These are phyloP conservation scores for Trametes cubensis DNA, from an alignment of 768 basidiomycete species.

Conservation along the genomic window DNA sequence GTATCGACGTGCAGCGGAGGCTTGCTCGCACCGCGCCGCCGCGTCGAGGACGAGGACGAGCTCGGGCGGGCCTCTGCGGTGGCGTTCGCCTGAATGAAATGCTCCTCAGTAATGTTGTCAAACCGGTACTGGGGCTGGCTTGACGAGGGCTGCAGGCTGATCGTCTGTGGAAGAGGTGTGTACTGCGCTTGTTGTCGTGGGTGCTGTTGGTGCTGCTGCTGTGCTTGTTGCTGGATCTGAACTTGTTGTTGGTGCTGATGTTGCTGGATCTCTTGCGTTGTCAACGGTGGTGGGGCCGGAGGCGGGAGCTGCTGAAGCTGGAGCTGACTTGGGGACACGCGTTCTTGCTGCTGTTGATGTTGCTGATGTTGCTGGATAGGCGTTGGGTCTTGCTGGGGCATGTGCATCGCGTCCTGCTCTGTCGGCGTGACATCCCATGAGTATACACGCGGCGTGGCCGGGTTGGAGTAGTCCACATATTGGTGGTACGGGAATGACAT, in stretches of 20 bases:
- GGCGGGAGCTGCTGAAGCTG: conserved; percentile 22
- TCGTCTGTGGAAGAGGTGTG: conserved; percentile 16
- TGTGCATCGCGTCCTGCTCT: conserved; percentile 17
- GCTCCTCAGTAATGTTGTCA: conserved; percentile 27
- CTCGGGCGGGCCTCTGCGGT: conserved; percentile 13
- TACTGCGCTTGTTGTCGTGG: conserved; percentile 14
- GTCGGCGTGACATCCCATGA: conserved; percentile 24
- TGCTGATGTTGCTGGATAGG: conserved; percentile 13
- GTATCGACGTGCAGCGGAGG: conserved; percentile 25
- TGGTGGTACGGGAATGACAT: conserved; percentile 30
- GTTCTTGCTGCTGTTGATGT: conserved; percentile 17
- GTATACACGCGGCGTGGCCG: conserved; percentile 25
- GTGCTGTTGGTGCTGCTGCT: conserved; percentile 10
- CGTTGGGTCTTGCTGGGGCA: conserved; percentile 15
- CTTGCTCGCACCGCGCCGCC: conserved; percentile 23
- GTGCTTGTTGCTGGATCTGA: not conserved
- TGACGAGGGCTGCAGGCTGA: conserved; percentile 13
- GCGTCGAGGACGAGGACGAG: conserved; percentile 12
- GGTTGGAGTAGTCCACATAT: conserved; percentile 29
- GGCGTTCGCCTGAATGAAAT: conserved; percentile 21
- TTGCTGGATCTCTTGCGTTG: conserved; percentile 14
- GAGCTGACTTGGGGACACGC: conserved; percentile 21
- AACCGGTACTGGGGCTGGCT: conserved; percentile 24
- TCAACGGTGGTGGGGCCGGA: conserved; percentile 4
- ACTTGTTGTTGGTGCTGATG: conserved; percentile 8